Percentiles rank a stretch among this genome's conserved stretches.
phyloP scores from a whole-genome alignment of 345 rosid species.

The Eucalyptus regnans region DNA sequence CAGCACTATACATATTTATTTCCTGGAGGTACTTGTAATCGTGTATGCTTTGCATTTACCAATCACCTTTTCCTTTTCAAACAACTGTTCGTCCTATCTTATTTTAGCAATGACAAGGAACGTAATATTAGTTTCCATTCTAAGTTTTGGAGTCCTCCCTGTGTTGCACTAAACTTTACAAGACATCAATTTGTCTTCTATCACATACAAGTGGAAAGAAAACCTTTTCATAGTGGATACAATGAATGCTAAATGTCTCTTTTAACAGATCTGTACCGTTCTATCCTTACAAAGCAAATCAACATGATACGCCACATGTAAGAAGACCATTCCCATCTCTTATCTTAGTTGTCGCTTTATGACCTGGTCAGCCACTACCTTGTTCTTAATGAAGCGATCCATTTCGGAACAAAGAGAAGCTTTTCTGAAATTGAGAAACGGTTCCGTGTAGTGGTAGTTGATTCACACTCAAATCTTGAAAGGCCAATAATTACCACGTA shows the following conservation, averaged over 20 bases:
- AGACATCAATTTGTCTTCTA: neutral
- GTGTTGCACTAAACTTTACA: neutral
- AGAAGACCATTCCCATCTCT: constrained; percentile 86
- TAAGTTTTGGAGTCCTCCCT: neutral
- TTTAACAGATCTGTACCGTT: neutral
- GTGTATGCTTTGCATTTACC: neutral
- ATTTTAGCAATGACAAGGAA: neutral
- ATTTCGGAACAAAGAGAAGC: constrained; percentile 49
- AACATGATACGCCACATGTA: constrained; percentile 54
- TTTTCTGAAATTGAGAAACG: constrained; percentile 67
- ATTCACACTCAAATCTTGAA: constrained; percentile 77
- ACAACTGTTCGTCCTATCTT: neutral
- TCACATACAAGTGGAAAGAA: neutral
- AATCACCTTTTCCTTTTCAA: neutral
- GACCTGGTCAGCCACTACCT: constrained; percentile 56
- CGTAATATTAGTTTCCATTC: neutral
- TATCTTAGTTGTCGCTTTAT: constrained; percentile 75
- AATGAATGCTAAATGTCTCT: neutral
- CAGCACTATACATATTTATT: neutral
- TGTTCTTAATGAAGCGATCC: constrained; percentile 67
- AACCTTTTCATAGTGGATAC: neutral
- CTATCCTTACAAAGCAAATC: neutral
- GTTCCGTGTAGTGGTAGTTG: constrained; percentile 72
- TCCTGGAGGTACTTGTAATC: neutral
- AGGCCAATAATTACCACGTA: constrained; percentile 67